phyloP scores from a whole-genome alignment of 1,139 yeast species.

The Taphrina wiesneri region DNA sequence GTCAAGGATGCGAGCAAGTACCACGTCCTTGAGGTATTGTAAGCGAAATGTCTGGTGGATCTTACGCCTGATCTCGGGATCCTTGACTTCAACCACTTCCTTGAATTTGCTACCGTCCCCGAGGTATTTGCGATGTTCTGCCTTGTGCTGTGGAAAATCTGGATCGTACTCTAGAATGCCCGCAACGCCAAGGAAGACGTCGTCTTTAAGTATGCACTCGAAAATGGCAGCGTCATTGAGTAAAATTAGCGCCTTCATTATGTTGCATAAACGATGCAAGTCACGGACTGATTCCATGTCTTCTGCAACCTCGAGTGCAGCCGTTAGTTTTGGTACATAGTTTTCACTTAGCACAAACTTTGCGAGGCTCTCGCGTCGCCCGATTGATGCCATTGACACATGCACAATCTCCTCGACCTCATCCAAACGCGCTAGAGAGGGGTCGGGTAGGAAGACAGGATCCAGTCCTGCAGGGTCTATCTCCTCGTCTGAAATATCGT shows the following conservation, averaged over 20 bases:
- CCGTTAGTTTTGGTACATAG: constrained; percentile 58
- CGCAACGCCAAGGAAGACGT: constrained; percentile 60
- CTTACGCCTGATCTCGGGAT: constrained; percentile 54
- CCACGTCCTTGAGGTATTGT: constrained; percentile 82
- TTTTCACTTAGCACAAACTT: constrained; percentile 54
- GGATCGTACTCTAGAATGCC: constrained; percentile 94
- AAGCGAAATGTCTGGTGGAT: constrained; percentile 74
- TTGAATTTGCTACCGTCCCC: constrained; percentile 62
- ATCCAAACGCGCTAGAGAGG: constrained; percentile 31
- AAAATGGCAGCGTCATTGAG: constrained; percentile 70
- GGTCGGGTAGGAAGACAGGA: constrained; percentile 35
- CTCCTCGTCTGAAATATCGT: constrained; percentile 32
- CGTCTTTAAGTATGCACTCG: constrained; percentile 66
- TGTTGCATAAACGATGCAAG: constrained; percentile 68
- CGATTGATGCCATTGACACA: constrained; percentile 61
- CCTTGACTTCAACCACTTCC: constrained; percentile 67
- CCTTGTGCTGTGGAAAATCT: constrained; percentile 73
- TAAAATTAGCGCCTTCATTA: constrained; percentile 62
- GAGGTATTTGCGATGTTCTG: constrained; percentile 72
- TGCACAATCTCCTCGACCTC: constrained; percentile 51
- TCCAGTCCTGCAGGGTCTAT: constrained; percentile 16
- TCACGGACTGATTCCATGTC: constrained; percentile 52
- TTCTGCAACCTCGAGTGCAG: constrained; percentile 61
- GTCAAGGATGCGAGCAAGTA: constrained; percentile 74
- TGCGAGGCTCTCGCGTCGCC: constrained; percentile 56